phyloP scores from a whole-genome alignment of 148 eudicot genomes.

The Hydrangea macrophylla region DNA sequence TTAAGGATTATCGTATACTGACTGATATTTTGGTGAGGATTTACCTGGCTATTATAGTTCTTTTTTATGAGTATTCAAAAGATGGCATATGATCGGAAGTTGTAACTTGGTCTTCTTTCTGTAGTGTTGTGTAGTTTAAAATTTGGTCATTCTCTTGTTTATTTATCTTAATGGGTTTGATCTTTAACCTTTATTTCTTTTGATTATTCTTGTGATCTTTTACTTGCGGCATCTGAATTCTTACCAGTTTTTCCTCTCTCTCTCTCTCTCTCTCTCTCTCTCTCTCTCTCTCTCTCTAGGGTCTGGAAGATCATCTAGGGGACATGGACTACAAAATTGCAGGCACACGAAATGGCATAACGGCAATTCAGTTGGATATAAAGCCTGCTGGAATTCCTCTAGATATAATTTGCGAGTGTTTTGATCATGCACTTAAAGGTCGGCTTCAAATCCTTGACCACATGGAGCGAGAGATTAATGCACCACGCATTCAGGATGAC shows the following conservation, averaged over 20 bases:
- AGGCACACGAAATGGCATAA: conserved; percentile 90
- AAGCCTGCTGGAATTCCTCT: conserved; percentile 97
- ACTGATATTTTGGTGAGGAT: conserved; percentile 89
- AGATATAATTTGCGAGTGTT: conserved; percentile 78
- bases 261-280: neutral
- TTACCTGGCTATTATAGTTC: neutral
- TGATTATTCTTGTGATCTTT: conserved; percentile 2
- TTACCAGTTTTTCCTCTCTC: neutral
- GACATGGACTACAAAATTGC: conserved; percentile 99
- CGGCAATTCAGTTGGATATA: conserved; percentile 95
- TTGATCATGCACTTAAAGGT: conserved; percentile 79
- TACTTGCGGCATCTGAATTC: conserved; percentile 1
- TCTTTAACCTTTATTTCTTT: neutral
- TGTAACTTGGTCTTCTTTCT: neutral
- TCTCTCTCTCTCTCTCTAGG: conserved; percentile 36
- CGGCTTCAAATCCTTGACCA: conserved; percentile 88
- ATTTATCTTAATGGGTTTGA: neutral
- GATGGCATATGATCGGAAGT: neutral
- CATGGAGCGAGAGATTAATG: conserved; percentile 76
- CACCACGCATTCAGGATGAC: conserved; percentile 65
- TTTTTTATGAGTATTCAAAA: neutral
- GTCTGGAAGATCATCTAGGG: conserved; percentile 96
- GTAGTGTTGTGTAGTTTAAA: neutral
- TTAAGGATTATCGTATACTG: conserved; percentile 74
- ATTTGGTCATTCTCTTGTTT: neutral